Base-by-base conservation (phyloP, 129 eudicot genomes). In the Helianthus tuberosus region DNA sequence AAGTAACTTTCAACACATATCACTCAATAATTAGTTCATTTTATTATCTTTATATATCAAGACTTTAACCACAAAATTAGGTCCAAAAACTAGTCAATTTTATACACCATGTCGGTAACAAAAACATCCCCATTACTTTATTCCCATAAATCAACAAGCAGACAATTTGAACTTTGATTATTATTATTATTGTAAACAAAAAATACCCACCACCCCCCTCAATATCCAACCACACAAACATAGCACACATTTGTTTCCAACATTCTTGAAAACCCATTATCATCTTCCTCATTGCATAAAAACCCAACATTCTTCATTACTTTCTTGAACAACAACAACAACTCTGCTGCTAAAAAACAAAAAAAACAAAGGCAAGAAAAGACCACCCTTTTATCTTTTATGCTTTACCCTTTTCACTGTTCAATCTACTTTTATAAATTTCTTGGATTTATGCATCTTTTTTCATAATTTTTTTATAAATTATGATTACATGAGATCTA, bases 321-420 rank as follows among this genome's bases (percentile, higher is more conserved):
- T 70, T 78, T 78, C 71, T 71, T 78, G 32, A 27, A 27, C 32
- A 27, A 27, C 32, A 27, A 32, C 36, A 32, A 3, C 63, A 69
- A 60, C 65, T 75, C 79, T 71, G 64, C 41, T 63, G 57, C 55
- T 54, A 14, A 60, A 25, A 38, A 62, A 43, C 47, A 43, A 43
- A 43, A 43, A 41, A 7, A 43, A 0, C 47, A 7, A 64, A 71
- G 73, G 77, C 25, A 60, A 77, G 41, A 77, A 68, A 17, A 8
- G 50, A 43, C 75, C 36, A 69, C 47, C 59, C 76, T 71, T 78
- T 78, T 48, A 41, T 68, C 61, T 25, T 77, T 69, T 77, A 25
- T 50, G 73, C 73, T 78, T 77, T 77, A 49, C 76, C 81, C 76
- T 77, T 77, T 77, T 77, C 76, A 61, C 81, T 77, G 5, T 77